Evolutionary conservation across 2,329 filamentous ascomycete genomes (phyloP), one percentile per base, ranked within the genome.

Genomic region (Colletotrichum neosansevieriae): DNA sequence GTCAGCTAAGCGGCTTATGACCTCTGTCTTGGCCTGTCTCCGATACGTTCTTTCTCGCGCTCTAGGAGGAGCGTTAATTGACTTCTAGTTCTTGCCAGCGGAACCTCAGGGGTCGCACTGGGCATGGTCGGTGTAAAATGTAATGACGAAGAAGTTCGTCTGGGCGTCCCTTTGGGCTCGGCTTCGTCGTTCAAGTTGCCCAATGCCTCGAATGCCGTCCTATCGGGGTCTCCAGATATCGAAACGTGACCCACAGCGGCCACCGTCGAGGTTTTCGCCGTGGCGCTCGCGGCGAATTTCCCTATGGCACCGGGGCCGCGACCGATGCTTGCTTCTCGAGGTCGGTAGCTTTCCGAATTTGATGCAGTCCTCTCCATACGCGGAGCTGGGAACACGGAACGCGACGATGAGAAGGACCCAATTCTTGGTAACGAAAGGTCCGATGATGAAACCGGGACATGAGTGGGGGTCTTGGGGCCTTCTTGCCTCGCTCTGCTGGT

Each of bases 1-100:
- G 21, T 47, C 12, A n/a, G 47, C 15, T 11, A 3, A 62, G 24
- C 19, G 38, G 50, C 19, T 58, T 44, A 69, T 17, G 63, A 47
- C 50, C 58, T 61, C 7, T 44, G 57, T 58, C 63, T 67, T 40
- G 63, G 51, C 34, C 58, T 57, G 29, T 69, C 67, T 21, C 67
- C 67, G 34, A 67, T n/a, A 10, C 63, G 56, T 53, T 60, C 77
- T 72, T 83, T 85, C 70, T 86, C 86, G 40, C 84, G 83, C 71
- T 88, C 85, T 19, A 90, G 79, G 1, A 90, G 78, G 4, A 90
- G 77, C 10, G 84, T 85, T 32, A 90, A 78, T 74, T 90, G 87
- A 72, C 87, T 89, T 75, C 85, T 88, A n/a, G 87, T 86, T 65
- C 86, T 81, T n/a, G 81, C 86, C 56, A 89, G 78, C 4, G 84